Percentiles rank a stretch among this genome's conserved stretches.
Evolutionary conservation across 208 protist species (phyloP).

Genomic region (Trichomonas tenax): DNA sequence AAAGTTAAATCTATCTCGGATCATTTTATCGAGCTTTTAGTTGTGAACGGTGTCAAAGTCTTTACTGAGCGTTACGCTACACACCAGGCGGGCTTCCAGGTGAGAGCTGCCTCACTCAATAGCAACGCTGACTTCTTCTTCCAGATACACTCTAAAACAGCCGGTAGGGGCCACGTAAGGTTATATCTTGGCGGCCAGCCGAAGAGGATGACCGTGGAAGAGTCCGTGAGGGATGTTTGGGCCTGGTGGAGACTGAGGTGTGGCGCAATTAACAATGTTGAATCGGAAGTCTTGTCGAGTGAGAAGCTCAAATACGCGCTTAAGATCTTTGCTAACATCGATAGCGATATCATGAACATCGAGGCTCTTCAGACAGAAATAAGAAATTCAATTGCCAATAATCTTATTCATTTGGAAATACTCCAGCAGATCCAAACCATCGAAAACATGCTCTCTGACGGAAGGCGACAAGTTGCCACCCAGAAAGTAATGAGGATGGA

Average conservation of each 20-base stretch:
- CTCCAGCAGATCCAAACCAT: not conserved
- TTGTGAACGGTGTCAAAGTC: not conserved
- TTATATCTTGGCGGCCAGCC: not conserved
- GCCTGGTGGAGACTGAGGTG: not conserved
- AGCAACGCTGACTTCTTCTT: not conserved
- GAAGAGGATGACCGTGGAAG: not conserved
- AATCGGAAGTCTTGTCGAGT: not conserved
- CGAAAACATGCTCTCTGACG: not conserved
- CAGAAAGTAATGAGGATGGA: not conserved
- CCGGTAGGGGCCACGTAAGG: not conserved
- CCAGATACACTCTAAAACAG: constrained; percentile 11
- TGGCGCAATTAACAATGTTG: not conserved
- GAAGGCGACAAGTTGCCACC: not conserved
- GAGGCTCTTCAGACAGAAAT: not conserved
- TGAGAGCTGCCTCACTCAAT: not conserved
- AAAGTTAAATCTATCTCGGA: not conserved
- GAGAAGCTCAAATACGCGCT: not conserved
- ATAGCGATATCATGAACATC: not conserved
- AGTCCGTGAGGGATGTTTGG: not conserved
- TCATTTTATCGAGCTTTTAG: not conserved
- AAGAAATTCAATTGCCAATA: not conserved
- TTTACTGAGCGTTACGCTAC: not conserved
- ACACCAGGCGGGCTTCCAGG: not conserved
- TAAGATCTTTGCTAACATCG: not conserved
- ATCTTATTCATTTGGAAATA: too few relatives aligned